phyloP scores from a whole-genome alignment of 2,329 filamentous ascomycete species.

The Fusarium sp. region DNA sequence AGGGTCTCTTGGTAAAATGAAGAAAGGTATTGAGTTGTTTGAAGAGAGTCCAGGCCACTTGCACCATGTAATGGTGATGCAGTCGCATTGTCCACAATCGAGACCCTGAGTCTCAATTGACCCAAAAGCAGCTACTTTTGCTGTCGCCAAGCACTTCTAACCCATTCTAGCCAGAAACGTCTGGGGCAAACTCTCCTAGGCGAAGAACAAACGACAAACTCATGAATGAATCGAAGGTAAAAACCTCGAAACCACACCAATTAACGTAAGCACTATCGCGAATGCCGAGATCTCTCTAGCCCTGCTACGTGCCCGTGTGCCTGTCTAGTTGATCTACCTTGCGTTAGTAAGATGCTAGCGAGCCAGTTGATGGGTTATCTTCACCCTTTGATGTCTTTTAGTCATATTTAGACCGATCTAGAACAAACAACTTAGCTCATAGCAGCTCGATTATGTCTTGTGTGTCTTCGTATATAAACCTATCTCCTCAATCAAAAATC shows the following conservation, averaged over 20 bases:
- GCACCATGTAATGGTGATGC: slow-evolving; percentile 5
- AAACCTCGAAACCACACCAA: slow-evolving; percentile 18
- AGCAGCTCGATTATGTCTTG: too few relatives aligned
- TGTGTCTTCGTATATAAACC: neutral
- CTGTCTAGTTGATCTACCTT: too few relatives aligned
- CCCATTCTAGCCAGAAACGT: slow-evolving; percentile 14
- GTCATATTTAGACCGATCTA: too few relatives aligned
- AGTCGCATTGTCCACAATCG: slow-evolving; percentile 20
- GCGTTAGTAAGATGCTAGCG: too few relatives aligned
- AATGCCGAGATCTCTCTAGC: slow-evolving; percentile 11
- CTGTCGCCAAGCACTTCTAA: neutral
- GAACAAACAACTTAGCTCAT: too few relatives aligned
- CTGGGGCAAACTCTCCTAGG: slow-evolving; percentile 19
- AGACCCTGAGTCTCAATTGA: slow-evolving; percentile 17
- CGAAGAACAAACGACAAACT: slow-evolving; percentile 5
- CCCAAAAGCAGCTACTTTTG: neutral
- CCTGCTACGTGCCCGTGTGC: too few relatives aligned
- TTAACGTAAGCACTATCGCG: slow-evolving; percentile 23
- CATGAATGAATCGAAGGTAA: slow-evolving; percentile 27
- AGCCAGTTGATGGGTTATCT: too few relatives aligned
- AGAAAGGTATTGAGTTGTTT: slow-evolving; percentile 7
- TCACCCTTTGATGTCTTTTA: too few relatives aligned
- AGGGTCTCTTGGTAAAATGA: neutral
- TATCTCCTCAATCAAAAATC: neutral
- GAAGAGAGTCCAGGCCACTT: neutral